Percentiles rank a stretch among this genome's conserved stretches.
Evolutionary conservation across 164 flowering plant genomes (phyloP).

Genomic region (Vitis amurensis): DNA sequence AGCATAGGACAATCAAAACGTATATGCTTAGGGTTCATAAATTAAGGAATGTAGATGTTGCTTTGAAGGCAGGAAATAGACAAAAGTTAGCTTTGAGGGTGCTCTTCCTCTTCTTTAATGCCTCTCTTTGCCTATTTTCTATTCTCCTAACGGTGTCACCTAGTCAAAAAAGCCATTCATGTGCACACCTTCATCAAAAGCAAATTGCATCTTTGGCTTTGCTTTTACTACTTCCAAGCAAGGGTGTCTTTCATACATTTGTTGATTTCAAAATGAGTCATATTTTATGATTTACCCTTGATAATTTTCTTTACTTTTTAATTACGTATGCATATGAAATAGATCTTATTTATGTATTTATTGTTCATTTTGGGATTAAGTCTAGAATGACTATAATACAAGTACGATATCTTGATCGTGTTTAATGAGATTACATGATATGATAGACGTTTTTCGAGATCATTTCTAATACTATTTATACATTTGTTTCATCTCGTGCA

Average conservation of each 20-base stretch:
- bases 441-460: fast-evolving
- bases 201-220: neutral
- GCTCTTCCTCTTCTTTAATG: conserved; percentile 2
- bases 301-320: no score
- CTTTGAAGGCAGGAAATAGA: conserved; percentile 1
- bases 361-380: no score
- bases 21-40: neutral
- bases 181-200: neutral
- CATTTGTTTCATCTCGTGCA: no score
- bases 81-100: neutral
- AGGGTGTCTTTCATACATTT: no score
- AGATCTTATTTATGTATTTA: no score
- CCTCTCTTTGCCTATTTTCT: neutral
- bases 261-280: no score
- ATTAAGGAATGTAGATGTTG: neutral
- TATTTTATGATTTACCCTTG: no score
- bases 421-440: no score
- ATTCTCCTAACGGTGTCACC: neutral
- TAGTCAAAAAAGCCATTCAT: neutral
- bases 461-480: no score
- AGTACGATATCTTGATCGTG: no score
- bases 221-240: neutral
- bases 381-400: no score
- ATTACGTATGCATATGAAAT: no score
- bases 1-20: neutral